Evolutionary conservation across 306 rosid species (phyloP).

Genomic region (Corylus heterophylla): DNA sequence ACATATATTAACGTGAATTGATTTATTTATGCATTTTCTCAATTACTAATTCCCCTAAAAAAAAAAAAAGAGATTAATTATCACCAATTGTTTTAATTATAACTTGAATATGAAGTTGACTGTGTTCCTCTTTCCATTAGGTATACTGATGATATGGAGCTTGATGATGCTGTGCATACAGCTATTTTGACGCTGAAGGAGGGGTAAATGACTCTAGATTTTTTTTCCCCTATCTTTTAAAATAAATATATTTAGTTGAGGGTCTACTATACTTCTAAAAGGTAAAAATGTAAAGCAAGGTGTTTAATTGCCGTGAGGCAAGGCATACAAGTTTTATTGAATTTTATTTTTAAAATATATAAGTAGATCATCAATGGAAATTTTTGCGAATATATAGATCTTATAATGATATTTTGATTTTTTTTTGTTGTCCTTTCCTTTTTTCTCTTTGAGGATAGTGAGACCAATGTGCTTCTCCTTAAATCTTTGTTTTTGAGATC

Average conservation of each 20-base stretch:
- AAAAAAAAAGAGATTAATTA: no score
- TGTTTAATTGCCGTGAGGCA: background rate
- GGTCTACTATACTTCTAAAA: background rate
- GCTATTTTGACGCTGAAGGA: constrained; percentile 98
- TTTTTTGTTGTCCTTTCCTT: no score
- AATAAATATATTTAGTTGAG: background rate
- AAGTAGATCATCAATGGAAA: background rate
- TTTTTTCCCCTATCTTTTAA: background rate
- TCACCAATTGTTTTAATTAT: no score
- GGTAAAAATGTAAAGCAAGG: background rate
- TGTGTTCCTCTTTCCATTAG: constrained; percentile 41
- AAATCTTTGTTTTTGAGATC: no score
- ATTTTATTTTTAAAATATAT: background rate
- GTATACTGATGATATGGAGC: constrained; percentile 94
- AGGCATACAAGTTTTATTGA: background rate
- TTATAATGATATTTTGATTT: background rate
- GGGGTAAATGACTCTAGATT: constrained; percentile 48
- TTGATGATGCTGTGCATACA: constrained; percentile 95
- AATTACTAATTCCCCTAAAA: no score
- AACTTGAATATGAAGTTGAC: background rate
- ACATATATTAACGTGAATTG: no score
- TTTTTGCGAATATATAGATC: background rate
- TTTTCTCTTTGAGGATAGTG: no score
- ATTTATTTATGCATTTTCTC: no score
- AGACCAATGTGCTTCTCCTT: no score